Evolutionary conservation across 2,329 filamentous ascomycete species (phyloP).

Genomic region (Stagonosporopsis cucurbitacearum): DNA sequence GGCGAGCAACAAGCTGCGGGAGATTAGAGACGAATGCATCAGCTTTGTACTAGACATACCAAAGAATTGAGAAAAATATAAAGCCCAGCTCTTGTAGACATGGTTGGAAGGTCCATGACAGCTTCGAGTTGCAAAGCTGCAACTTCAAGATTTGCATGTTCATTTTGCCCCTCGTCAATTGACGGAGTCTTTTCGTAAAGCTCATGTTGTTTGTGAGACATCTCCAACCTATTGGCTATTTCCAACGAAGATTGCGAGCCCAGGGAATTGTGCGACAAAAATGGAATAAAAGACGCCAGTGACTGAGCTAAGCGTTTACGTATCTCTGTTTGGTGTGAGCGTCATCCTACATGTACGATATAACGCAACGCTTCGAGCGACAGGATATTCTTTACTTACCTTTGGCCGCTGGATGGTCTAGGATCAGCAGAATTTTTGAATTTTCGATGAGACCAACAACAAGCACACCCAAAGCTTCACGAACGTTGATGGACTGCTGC

Average conservation of each 20-base stretch:
- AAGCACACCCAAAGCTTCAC: slow-evolving; percentile 69
- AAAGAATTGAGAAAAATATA: slow-evolving; percentile 86
- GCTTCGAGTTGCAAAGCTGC: slow-evolving; percentile 60
- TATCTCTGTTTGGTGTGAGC: slow-evolving; percentile 33
- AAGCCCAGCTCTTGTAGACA: slow-evolving; percentile 80
- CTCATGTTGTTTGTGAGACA: slow-evolving; percentile 50
- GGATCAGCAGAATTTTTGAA: slow-evolving; percentile 58
- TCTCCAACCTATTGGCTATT: slow-evolving; percentile 49
- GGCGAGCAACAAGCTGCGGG: slow-evolving; percentile 76
- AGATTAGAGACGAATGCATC: slow-evolving; percentile 39
- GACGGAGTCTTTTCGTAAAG: slow-evolving; percentile 53
- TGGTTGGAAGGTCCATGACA: slow-evolving; percentile 70
- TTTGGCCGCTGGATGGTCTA: slow-evolving; percentile 62
- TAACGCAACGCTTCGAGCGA: not conserved
- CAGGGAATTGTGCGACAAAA: slow-evolving; percentile 62
- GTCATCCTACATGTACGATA: not conserved
- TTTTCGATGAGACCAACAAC: slow-evolving; percentile 69
- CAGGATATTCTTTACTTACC: slow-evolving; percentile 44
- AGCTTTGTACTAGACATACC: slow-evolving; percentile 56
- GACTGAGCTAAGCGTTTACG: slow-evolving; percentile 43
- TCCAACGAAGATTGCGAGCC: slow-evolving; percentile 60
- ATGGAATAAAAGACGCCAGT: slow-evolving; percentile 42
- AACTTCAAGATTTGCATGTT: slow-evolving; percentile 49
- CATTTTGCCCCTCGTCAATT: slow-evolving; percentile 51
- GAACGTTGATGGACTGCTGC: slow-evolving; percentile 66